Evolutionary conservation across 345 rosid species (phyloP).

Genomic region (Ricinus communis): DNA sequence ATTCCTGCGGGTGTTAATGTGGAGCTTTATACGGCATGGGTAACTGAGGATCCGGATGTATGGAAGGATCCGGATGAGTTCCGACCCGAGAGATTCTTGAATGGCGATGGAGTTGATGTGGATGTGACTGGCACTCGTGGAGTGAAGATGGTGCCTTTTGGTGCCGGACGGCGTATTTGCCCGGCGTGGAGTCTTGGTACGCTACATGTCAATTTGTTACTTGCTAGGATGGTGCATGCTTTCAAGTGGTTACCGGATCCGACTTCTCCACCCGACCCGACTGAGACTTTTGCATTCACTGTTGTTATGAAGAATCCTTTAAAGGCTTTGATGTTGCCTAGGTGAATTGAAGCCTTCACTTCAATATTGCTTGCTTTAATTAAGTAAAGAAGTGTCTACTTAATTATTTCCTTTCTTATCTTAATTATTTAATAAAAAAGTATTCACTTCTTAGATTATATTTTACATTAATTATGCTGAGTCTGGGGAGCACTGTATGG

Average conservation of each 20-base stretch:
- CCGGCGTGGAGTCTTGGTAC: conserved; percentile 84
- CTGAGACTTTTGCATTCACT: conserved; percentile 91
- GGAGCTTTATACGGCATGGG: conserved; percentile 95
- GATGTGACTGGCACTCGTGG: conserved; percentile 85
- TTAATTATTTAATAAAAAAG: no score
- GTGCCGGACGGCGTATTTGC: conserved; percentile 90
- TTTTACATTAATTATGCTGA: no score
- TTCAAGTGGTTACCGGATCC: conserved; percentile 74
- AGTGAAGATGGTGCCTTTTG: conserved; percentile 81
- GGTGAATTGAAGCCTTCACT: conserved; percentile 21
- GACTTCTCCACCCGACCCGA: conserved; percentile 65
- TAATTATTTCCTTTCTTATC: no score
- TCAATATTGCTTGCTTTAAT: background rate
- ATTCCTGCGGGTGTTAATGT: conserved; percentile 65
- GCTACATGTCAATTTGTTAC: conserved; percentile 63
- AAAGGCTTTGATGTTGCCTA: conserved; percentile 58
- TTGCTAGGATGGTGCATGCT: conserved; percentile 84
- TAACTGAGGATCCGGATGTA: conserved; percentile 70
- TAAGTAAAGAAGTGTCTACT: no score
- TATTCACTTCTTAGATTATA: no score
- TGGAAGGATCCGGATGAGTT: conserved; percentile 77
- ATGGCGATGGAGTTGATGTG: conserved; percentile 72
- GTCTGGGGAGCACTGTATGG: no score
- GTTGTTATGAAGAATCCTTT: conserved; percentile 90
- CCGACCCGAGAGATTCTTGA: conserved; percentile 79